Evolutionary conservation across 139 green algal genomes (phyloP).

Genomic region (Chlorella sp.): DNA sequence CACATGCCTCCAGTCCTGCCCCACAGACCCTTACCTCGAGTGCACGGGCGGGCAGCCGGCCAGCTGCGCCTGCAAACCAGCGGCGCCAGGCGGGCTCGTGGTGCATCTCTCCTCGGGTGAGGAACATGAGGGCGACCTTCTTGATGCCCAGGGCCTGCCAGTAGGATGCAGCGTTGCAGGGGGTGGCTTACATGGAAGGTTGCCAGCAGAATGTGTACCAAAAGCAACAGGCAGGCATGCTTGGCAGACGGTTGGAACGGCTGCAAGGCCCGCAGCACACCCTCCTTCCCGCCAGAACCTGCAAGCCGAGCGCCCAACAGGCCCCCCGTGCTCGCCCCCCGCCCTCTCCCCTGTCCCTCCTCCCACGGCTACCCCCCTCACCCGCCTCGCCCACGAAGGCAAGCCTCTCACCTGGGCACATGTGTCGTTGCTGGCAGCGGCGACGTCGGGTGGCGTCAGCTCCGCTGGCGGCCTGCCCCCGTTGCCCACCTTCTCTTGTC

Average conservation of each 20-base stretch:
- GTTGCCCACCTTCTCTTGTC: background rate
- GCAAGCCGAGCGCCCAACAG: no score
- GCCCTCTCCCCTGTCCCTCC: no score
- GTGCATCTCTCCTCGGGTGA: slow-evolving; percentile 25
- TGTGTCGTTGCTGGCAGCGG: slow-evolving; percentile 3
- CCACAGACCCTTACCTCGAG: background rate
- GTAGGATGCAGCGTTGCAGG: background rate
- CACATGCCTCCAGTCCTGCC: no score
- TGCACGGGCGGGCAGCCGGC: slow-evolving; percentile 21
- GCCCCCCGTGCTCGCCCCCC: no score
- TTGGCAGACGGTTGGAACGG: background rate
- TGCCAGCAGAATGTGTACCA: background rate
- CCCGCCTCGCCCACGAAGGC: no score
- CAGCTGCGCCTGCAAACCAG: slow-evolving; percentile 44
- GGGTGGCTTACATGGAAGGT: background rate
- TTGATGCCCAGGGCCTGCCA: slow-evolving; percentile 4
- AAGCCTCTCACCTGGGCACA: slow-evolving; percentile 10
- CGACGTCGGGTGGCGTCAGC: background rate
- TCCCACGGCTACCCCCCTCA: no score
- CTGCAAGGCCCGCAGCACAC: background rate
- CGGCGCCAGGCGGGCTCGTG: slow-evolving; percentile 43
- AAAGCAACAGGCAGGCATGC: background rate
- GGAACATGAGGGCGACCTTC: slow-evolving; percentile 54
- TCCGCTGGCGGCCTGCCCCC: background rate
- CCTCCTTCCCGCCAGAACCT: background rate